Evolutionary conservation across 2,329 filamentous ascomycete species (phyloP).

Genomic region (Capronia americana): DNA sequence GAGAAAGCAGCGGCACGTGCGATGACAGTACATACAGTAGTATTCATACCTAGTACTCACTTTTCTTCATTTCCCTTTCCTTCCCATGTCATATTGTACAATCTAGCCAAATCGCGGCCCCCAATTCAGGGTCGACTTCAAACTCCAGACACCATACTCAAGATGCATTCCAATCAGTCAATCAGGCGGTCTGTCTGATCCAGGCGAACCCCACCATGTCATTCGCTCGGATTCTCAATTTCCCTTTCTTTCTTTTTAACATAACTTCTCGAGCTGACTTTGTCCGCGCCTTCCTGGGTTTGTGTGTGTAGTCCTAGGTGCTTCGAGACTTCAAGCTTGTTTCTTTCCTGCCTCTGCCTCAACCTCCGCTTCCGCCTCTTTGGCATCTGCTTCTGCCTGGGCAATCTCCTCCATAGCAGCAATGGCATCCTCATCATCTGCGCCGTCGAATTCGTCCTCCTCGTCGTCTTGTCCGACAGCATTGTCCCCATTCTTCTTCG

Average conservation of each 20-base stretch:
- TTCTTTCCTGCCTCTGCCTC: conserved; percentile 21
- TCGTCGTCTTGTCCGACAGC: not conserved
- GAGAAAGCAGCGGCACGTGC: not conserved
- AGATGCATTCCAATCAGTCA: not conserved
- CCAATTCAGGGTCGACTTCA: not conserved
- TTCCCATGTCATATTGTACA: not conserved
- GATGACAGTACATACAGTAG: not conserved
- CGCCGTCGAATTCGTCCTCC: conserved; percentile 42
- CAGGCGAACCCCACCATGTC: not conserved
- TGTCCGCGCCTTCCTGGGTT: not conserved
- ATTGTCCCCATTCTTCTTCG: conserved; percentile 29
- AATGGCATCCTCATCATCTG: conserved; percentile 51
- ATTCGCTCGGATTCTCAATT: not conserved
- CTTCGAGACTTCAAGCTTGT: not conserved
- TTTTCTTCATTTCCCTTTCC: not conserved
- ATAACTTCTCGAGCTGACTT: not conserved
- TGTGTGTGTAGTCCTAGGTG: not conserved
- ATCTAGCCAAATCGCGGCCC: not conserved
- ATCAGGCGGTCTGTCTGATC: not conserved
- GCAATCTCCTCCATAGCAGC: conserved; percentile 52
- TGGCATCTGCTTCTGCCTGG: conserved; percentile 26
- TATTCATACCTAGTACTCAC: not conserved
- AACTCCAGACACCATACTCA: conserved; percentile 3
- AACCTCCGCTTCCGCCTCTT: conserved; percentile 14
- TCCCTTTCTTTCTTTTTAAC: not conserved